Conservation (phyloP, 2,329 filamentous ascomycete species). For the Colletotrichum tamarilloi region DNA sequence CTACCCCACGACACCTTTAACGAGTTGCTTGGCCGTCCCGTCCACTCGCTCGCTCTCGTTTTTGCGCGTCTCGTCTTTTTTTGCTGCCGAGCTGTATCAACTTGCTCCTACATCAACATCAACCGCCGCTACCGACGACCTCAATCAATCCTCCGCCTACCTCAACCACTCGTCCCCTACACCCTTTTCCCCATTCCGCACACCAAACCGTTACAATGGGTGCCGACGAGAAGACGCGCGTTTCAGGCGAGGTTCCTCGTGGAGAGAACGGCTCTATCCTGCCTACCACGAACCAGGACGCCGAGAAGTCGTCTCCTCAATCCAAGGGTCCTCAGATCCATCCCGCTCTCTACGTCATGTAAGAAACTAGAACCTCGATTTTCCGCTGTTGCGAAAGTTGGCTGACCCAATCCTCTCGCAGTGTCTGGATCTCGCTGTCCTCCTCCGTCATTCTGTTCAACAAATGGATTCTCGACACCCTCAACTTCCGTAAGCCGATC, state of each 20-base stretch:
- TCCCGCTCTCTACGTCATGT: conserved; percentile 86
- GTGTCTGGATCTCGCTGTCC: conserved; percentile 91
- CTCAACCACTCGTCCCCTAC: neutral
- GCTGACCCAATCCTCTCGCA: conserved; percentile 51
- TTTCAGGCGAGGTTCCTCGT: conserved; percentile 81
- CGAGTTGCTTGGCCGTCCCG: conserved; percentile 38
- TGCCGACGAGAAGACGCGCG: conserved; percentile 81
- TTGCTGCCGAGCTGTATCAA: conserved; percentile 14
- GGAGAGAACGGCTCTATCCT: conserved; percentile 71
- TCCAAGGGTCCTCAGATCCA: conserved; percentile 72
- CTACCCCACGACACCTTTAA: conserved; percentile 36
- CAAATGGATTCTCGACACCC: conserved; percentile 94
- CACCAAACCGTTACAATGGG: conserved; percentile 33
- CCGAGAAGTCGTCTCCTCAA: conserved; percentile 74
- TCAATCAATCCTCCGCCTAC: neutral
- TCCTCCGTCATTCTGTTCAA: conserved; percentile 98
- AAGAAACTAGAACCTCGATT: conserved; percentile 46
- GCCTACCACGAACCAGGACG: conserved; percentile 82
- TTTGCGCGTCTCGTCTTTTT: conserved; percentile 28
- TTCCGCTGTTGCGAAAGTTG: neutral
- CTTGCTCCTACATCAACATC: conserved; percentile 18
- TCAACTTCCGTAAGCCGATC: conserved; percentile 73
- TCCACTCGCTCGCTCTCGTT: conserved; percentile 36
- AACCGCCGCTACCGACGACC: neutral
- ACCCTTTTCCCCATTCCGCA: neutral